A percentile compares a stretch with the other conserved stretches of the same genome.
Evolutionary conservation across 1,284 basidiomycete species (phyloP).

Genomic region (Bondarzewia mesenterica): DNA sequence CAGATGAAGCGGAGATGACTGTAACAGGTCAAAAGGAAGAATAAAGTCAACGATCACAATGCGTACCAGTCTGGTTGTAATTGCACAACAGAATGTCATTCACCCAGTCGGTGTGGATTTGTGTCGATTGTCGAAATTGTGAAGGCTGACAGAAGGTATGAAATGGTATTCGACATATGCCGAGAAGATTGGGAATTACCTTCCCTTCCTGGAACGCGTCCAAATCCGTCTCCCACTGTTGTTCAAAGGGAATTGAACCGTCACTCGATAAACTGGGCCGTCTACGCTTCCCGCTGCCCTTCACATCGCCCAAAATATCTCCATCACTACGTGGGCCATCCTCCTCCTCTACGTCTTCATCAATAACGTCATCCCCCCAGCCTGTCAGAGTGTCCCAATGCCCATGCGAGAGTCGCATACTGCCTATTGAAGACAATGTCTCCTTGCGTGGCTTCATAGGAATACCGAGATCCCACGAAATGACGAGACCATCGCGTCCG

Average conservation of each 20-base stretch:
- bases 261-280: slow-evolving; percentile 18
- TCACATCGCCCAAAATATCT: slow-evolving; percentile 70
- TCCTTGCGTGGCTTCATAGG: slow-evolving; percentile 41
- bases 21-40: slow-evolving; percentile 7
- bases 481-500: slow-evolving; percentile 87
- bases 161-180: neutral
- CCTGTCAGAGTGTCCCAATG: slow-evolving; percentile 75
- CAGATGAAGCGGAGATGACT: slow-evolving; percentile 94
- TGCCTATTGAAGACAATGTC: slow-evolving; percentile 22
- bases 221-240: slow-evolving; percentile 72
- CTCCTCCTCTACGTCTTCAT: slow-evolving; percentile 48
- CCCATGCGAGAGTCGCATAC: slow-evolving; percentile 22
- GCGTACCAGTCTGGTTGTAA: slow-evolving; percentile 78
- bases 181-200: slow-evolving; percentile 29
- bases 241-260: slow-evolving; percentile 52
- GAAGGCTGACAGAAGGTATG: slow-evolving; percentile 29
- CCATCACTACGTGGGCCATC: slow-evolving; percentile 55
- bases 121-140: slow-evolving; percentile 75
- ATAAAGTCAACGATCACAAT: neutral
- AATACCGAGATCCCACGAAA: slow-evolving; percentile 85
- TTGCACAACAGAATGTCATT: slow-evolving; percentile 94
- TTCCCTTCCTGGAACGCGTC: slow-evolving; percentile 34
- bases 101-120: slow-evolving; percentile 92
- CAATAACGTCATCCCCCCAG: slow-evolving; percentile 66
- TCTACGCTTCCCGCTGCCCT: slow-evolving; percentile 23